Conservation (phyloP, 768 basidiomycete species). For the Psilocybe tampanensis region DNA sequence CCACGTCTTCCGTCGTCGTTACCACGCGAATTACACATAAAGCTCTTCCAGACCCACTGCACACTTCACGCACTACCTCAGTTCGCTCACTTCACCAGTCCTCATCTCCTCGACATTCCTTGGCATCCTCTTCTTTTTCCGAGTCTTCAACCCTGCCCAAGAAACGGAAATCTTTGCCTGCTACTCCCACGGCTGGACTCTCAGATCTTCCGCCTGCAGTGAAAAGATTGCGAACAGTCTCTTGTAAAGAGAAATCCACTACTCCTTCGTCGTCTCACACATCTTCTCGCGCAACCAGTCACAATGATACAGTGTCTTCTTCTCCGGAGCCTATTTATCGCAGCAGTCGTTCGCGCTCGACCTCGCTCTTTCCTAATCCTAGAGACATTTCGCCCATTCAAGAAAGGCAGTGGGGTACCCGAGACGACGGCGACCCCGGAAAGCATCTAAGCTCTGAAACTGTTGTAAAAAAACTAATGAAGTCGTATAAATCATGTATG, state of each 20-base stretch:
- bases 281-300: constrained; percentile 46
- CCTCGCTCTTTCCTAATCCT: constrained; percentile 49
- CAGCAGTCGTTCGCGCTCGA: constrained; percentile 65
- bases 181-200: constrained; percentile 7
- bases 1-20: constrained; percentile 29
- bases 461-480: constrained; percentile 64
- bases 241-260: constrained; percentile 27
- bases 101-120: constrained; percentile 21
- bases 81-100: constrained; percentile 13
- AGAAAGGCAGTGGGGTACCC: constrained; percentile 50
- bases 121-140: constrained; percentile 17
- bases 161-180: constrained; percentile 39
- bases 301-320: constrained; percentile 39
- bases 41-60: constrained; percentile 18
- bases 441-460: constrained; percentile 57
- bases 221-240: constrained; percentile 39
- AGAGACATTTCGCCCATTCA: constrained; percentile 37
- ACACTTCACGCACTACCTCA: constrained; percentile 16
- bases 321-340: constrained; percentile 61
- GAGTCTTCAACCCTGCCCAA: constrained; percentile 24
- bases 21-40: constrained; percentile 32
- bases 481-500: constrained; percentile 68
- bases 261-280: constrained; percentile 33
- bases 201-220: constrained; percentile 38
- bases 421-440: constrained; percentile 56